Base-by-base conservation (phyloP, 2,329 filamentous ascomycete genomes). In the Botrytis galanthina region DNA sequence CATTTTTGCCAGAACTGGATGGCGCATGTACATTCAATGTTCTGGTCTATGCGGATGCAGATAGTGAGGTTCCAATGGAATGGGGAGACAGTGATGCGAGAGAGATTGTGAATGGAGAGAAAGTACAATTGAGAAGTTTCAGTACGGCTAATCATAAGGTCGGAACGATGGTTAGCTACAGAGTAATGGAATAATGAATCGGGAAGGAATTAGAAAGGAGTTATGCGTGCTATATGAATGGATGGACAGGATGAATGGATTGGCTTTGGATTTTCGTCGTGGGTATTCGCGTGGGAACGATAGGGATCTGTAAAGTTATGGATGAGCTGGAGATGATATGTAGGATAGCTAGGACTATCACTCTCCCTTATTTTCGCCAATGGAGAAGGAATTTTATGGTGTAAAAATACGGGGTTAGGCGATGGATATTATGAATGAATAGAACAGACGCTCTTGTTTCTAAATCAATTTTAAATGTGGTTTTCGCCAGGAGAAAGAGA, bases 1-100 rank as follows among this genome's bases (percentile, higher is more conserved):
- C 96, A 0, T 99, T 99, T 82, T 86, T 99, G 20, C 96, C 96
- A 0, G 95, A 98, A 84, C 89, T 99, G 9, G 91, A 93, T 75
- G 95, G 95, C 59, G 93, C 97, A 82, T 99, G 95, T 86, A 98
- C 96, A 18, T 99, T 99, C 87, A 99, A 99, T 81, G 95, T 99
- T 66, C 88, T 99, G 59, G 96, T 99, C 5, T 99, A 99, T 81
- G 96, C 96, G 70, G 95, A 99, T 81, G 95, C 95, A 29, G 95
- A 98, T 83, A 96, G 93, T 74, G 95, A 98, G 66, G 96, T 99
- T 22, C 96, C 96, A 6, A 91, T 99, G 74, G 96, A 99, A 83
- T 99, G 96, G 96, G 96, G 96, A 64, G 96, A 99, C 84, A 97
- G 94, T 78, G 96, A 98, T 83, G 95, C 95, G 72, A 98, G 97